These are phyloP conservation scores for Vaccinium corymbosum DNA, from an alignment of 148 eudicot species.

Conservation along the genomic window DNA sequence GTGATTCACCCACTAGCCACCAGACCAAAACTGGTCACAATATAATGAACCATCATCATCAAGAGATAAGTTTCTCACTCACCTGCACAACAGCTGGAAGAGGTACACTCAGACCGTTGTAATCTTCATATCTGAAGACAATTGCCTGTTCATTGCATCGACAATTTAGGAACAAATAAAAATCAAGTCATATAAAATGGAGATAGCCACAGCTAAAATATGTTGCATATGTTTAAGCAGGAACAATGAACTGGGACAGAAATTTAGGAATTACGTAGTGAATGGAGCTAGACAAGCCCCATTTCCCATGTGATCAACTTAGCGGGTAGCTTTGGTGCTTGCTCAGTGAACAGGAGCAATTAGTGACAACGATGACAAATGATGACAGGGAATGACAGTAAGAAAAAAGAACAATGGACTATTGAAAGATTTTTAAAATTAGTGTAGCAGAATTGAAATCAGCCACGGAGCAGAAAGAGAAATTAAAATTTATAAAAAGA, in stretches of 20 bases:
- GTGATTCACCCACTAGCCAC: not conserved
- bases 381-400: not conserved
- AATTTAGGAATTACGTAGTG: not conserved
- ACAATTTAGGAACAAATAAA: not conserved
- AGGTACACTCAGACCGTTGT: slow-evolving; percentile 66
- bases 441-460: too few relatives aligned
- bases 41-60: not conserved
- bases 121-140: slow-evolving; percentile 62
- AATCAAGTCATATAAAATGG: not conserved
- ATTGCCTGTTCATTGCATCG: slow-evolving; percentile 58
- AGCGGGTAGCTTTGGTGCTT: not conserved
- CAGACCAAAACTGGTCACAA: not conserved
- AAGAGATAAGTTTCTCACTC: slow-evolving; percentile 15
- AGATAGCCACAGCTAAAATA: not conserved
- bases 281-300: not conserved
- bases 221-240: not conserved
- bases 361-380: not conserved
- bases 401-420: not conserved
- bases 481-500: not conserved
- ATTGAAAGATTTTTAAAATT: not conserved
- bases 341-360: not conserved
- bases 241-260: not conserved
- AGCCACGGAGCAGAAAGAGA: not conserved
- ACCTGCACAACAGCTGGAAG: slow-evolving; percentile 94
- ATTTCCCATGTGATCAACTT: not conserved